Evolutionary conservation across 129 eudicot species (phyloP), one percentile per base, ranked within the genome.

Genomic region (Calendula officinalis): DNA sequence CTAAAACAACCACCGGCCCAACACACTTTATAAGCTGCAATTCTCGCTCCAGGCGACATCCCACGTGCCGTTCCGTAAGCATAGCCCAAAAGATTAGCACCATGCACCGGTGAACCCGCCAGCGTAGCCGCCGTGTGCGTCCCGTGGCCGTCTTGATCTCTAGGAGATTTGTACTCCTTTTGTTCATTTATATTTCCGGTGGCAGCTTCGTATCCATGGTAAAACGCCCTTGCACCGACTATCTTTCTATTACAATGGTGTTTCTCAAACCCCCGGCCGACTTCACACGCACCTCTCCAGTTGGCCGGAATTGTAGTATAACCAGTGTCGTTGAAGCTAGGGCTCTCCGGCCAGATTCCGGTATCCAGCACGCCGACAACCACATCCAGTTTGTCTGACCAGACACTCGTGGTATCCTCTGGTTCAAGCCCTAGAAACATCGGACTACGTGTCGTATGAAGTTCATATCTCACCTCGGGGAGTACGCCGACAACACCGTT

Each of bases 321-420:
- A 2, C 89, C 92, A 3, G 85, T 70, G 75, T 90, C 97, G 36
- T 84, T 90, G 71, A 90, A 90, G 66, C 97, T 90, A 42, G 65
- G 86, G 60, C 95, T 86, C 68, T 90, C 97, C 7, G 97, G 97
- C 97, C 97, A 90, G 49, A 90, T 81, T 6, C 97, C 97, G n/a
- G 97, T 90, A 46, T 90, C 97, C 4, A 90, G 77, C 6, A 90
- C 92, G 1, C 97, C 97, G 7, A 90, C 89, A 13, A 90, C 68
- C 0, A 90, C 97, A 52, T 86, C 85, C 35, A 60, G 2, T 55
- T 70, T 74, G 17, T 81, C 80, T 1, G 75, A 38, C 77, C 82
- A 67, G 15, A 73, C 67, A 35, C 74, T 77, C 8, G 72, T 82
- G 49, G 46, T 66, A 33, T 74, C 75, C 52, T 80, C 60, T 1